phyloP scores from a whole-genome alignment of 2,329 filamentous ascomycete genomes.

The Mycosphaerella sp. region DNA sequence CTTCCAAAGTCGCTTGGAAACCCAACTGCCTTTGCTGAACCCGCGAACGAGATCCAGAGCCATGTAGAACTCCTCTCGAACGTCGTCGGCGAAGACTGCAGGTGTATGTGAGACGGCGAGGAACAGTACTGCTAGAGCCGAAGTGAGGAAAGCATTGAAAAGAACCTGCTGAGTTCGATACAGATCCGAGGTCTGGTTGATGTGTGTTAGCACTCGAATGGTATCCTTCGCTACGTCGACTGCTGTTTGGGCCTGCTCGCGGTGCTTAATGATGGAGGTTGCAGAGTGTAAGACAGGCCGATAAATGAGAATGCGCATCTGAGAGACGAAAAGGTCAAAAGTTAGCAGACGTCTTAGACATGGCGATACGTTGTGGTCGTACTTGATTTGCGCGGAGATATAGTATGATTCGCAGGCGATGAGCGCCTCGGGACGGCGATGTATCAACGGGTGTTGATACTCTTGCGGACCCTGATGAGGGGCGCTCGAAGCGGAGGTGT shows the following conservation, averaged over 20 bases:
- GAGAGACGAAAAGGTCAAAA: too few species aligned
- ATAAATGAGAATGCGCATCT: conserved; percentile 84
- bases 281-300: conserved; percentile 80
- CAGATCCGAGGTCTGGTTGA: conserved; percentile 66
- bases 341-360: too few species aligned
- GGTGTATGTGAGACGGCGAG: conserved; percentile 71
- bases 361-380: too few species aligned
- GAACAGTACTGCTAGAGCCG: conserved; percentile 68
- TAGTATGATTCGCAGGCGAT: conserved; percentile 73
- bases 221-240: conserved; percentile 73
- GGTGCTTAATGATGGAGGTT: conserved; percentile 72
- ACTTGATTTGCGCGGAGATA: conserved; percentile 72
- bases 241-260: conserved; percentile 64
- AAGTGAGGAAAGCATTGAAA: conserved; percentile 74
- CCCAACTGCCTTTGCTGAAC: conserved; percentile 63
- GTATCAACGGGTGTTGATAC: conserved; percentile 24
- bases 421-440: conserved; percentile 57
- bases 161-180: conserved; percentile 68
- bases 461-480: conserved; percentile 34
- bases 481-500: conserved; percentile 56
- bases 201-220: conserved; percentile 62
- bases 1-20: conserved; percentile 67
- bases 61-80: conserved; percentile 72
- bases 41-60: conserved; percentile 68
- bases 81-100: conserved; percentile 60